Evolutionary conservation across 2,329 filamentous ascomycete genomes (phyloP).

Genomic region (Ophiostoma piceae): DNA sequence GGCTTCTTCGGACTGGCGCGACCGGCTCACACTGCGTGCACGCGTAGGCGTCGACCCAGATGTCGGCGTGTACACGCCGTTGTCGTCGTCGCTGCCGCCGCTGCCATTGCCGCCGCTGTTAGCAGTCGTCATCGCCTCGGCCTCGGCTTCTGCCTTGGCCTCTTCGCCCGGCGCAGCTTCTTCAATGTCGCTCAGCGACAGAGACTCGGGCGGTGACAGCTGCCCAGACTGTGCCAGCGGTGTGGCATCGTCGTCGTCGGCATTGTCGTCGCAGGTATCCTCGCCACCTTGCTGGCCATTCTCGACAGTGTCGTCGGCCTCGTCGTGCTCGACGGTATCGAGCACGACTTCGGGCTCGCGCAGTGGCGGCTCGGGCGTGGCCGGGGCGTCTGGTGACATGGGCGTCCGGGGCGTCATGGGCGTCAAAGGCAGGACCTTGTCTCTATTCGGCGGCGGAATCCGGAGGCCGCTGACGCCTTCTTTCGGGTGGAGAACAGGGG

Average conservation of each 20-base stretch:
- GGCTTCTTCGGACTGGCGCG: not conserved
- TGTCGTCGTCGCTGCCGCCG: not conserved
- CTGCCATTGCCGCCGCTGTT: not conserved
- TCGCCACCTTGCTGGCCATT: not conserved
- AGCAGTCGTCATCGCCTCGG: not conserved
- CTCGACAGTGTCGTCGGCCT: not conserved
- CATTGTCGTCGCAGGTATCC: not conserved
- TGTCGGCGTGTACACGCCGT: not conserved
- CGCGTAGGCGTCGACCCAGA: constrained; percentile 3
- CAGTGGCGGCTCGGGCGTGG: not conserved
- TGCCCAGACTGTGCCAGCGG: not conserved
- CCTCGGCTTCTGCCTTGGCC: constrained; percentile 7
- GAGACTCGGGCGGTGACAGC: constrained; percentile 13
- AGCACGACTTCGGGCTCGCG: not conserved
- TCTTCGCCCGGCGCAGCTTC: constrained; percentile 20
- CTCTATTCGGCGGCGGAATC: constrained; percentile 25
- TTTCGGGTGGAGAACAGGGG: not conserved
- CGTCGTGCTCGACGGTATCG: constrained; percentile 30
- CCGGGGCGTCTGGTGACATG: constrained; percentile 20
- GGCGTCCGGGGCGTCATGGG: constrained; percentile 28
- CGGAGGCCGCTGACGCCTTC: not conserved
- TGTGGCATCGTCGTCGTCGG: not conserved
- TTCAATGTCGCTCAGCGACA: constrained; percentile 22
- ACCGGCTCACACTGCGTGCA: not conserved
- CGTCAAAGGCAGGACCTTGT: constrained; percentile 36